phyloP scores from a whole-genome alignment of 1,139 yeast genomes.

The Spencermartinsiella ligniputridi region DNA sequence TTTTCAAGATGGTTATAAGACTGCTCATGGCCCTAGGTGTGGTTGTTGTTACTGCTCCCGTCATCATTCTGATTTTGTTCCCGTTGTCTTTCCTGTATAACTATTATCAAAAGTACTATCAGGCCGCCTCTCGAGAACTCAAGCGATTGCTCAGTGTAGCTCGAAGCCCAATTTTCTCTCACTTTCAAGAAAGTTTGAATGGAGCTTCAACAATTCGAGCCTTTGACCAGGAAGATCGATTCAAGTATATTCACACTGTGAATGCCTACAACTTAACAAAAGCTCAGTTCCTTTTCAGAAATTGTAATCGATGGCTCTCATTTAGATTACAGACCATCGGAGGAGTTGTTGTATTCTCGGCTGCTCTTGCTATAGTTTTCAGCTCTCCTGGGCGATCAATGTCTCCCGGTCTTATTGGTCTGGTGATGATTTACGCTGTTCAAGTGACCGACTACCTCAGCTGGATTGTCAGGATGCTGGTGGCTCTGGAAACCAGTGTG shows the following conservation, averaged over 20 bases:
- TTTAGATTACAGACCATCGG: slow-evolving; percentile 68
- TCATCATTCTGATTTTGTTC: slow-evolving; percentile 46
- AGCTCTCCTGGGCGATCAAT: slow-evolving; percentile 50
- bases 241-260: slow-evolving; percentile 49
- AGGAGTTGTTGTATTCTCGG: slow-evolving; percentile 53
- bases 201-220: slow-evolving; percentile 73
- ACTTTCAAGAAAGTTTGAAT: slow-evolving; percentile 68
- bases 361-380: slow-evolving; percentile 46
- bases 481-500: slow-evolving; percentile 68
- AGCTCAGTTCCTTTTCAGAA: slow-evolving; percentile 44
- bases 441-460: slow-evolving; percentile 58
- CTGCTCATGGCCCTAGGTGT: slow-evolving; percentile 62
- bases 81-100: slow-evolving; percentile 57
- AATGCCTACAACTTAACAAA: slow-evolving; percentile 62
- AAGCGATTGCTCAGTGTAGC: slow-evolving; percentile 75
- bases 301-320: slow-evolving; percentile 62
- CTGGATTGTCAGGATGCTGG: slow-evolving; percentile 61
- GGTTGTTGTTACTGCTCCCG: slow-evolving; percentile 68
- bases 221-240: slow-evolving; percentile 47
- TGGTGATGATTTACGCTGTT: slow-evolving; percentile 66
- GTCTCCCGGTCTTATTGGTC: slow-evolving; percentile 67
- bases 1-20: slow-evolving; percentile 49
- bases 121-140: slow-evolving; percentile 71
- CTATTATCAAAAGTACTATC: slow-evolving; percentile 81
- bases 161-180: slow-evolving; percentile 74